phyloP scores from a whole-genome alignment of 129 eudicot species.

The Scalesia atractyloides region DNA sequence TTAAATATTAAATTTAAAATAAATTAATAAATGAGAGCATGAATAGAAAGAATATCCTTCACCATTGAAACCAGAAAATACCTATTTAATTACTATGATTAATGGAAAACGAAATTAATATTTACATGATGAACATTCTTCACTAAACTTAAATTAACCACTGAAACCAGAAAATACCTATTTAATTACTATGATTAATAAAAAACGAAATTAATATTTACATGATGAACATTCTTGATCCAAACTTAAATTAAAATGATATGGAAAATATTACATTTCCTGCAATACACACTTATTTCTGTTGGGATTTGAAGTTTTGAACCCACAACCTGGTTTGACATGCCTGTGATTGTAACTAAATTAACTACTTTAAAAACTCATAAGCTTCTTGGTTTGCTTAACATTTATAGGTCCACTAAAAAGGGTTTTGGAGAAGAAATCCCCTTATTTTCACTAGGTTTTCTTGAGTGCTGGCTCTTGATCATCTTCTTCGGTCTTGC shows the following conservation, averaged over 20 bases:
- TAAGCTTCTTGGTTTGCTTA: constrained; percentile 27
- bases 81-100: neutral
- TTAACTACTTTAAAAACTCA: constrained; percentile 28
- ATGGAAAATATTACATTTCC: neutral
- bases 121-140: constrained; percentile 13
- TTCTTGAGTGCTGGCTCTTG: constrained; percentile 36
- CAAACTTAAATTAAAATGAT: neutral
- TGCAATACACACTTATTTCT: neutral
- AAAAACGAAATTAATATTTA: neutral
- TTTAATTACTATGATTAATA: neutral
- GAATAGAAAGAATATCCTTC: neutral
- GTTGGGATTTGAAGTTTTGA: neutral
- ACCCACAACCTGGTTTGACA: neutral
- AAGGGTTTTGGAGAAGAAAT: constrained; percentile 35
- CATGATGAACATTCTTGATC: constrained; percentile 13
- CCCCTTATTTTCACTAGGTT: constrained; percentile 28
- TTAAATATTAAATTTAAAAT: neutral
- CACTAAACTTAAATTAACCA: neutral
- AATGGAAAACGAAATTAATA: neutral
- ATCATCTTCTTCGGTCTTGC: constrained; percentile 25
- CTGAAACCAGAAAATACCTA: neutral
- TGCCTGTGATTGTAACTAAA: neutral
- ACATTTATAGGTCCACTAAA: constrained; percentile 37
- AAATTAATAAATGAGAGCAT: too few relatives aligned
- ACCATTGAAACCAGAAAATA: neutral